phyloP scores from a whole-genome alignment of 78 protist species.

The Dictyostelium discoideum region DNA sequence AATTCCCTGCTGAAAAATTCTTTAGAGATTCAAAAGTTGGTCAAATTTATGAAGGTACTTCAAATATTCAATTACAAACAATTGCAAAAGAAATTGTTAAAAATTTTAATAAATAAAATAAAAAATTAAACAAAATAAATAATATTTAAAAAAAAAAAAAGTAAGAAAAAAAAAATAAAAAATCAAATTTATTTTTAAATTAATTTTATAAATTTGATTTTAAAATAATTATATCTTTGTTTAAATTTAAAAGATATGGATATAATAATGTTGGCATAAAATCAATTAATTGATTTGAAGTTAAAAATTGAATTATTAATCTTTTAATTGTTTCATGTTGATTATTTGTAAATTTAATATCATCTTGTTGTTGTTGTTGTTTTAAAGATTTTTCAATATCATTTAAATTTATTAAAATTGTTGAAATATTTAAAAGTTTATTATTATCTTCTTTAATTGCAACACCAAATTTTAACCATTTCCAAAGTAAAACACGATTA shows the following conservation, averaged over 20 bases:
- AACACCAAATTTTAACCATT: slow-evolving; percentile 28
- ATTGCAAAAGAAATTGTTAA: slow-evolving; percentile 59
- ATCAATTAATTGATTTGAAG: slow-evolving; percentile 17
- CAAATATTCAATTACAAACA: slow-evolving; percentile 82
- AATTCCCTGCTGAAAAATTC: slow-evolving; percentile 93
- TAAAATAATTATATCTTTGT: neutral
- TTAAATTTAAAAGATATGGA: slow-evolving; percentile 23
- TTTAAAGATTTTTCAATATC: neutral
- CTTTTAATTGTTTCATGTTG: neutral
- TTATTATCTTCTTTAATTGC: slow-evolving; percentile 23
- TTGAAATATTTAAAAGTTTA: neutral
- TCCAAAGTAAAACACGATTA: slow-evolving; percentile 73
- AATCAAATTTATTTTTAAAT: too few relatives aligned
- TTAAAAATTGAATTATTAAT: neutral
- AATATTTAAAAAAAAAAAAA: too few relatives aligned
- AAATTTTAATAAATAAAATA: slow-evolving; percentile 15
- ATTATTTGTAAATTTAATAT: neutral
- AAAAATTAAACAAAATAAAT: too few relatives aligned
- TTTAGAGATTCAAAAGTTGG: slow-evolving; percentile 89
- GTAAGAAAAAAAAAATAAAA: too few relatives aligned
- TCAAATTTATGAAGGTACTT: slow-evolving; percentile 81
- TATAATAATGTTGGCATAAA: slow-evolving; percentile 69
- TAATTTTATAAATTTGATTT: neutral
- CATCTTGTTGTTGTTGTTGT: neutral
- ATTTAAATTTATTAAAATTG: neutral